phyloP scores from a whole-genome alignment of 2,329 filamentous ascomycete species.

The Aschersonia sp. region DNA sequence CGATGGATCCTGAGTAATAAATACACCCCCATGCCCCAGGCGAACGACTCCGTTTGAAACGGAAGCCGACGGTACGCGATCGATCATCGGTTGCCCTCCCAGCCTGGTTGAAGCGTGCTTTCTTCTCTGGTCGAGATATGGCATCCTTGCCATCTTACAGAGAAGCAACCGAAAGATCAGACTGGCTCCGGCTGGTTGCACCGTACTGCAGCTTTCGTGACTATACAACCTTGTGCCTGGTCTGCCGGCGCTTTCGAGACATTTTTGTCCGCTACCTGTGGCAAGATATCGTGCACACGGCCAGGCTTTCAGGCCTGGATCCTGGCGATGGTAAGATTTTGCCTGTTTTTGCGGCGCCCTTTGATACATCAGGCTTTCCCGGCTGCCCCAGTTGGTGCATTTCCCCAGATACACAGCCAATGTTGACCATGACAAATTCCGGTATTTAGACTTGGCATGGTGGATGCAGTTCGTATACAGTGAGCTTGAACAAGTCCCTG shows the following conservation, averaged over 20 bases:
- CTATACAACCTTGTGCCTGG: slow-evolving; percentile 31
- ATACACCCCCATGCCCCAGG: too few relatives aligned
- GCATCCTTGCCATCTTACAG: slow-evolving; percentile 31
- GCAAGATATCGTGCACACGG: slow-evolving; percentile 30
- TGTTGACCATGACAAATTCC: background rate
- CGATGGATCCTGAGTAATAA: too few relatives aligned
- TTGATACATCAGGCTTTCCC: too few relatives aligned
- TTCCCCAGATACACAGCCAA: background rate
- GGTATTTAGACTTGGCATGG: slow-evolving; percentile 31
- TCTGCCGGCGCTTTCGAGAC: slow-evolving; percentile 29
- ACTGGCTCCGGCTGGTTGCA: slow-evolving; percentile 35
- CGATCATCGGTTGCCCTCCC: too few relatives aligned
- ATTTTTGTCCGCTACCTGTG: slow-evolving; percentile 38
- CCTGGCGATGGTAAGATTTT: slow-evolving; percentile 24
- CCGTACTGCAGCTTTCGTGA: slow-evolving; percentile 26
- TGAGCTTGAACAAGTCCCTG: slow-evolving; percentile 19
- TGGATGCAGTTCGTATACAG: slow-evolving; percentile 29
- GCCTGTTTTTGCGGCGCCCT: too few relatives aligned
- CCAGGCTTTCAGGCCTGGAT: slow-evolving; percentile 23
- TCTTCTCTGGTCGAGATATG: background rate
- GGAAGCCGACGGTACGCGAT: too few relatives aligned
- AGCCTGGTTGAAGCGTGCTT: too few relatives aligned
- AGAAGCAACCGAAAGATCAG: slow-evolving; percentile 27
- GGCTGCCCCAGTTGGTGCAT: background rate
- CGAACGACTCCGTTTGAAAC: too few relatives aligned